phyloP scores from a whole-genome alignment of 345 rosid genomes.

The Lagerstroemia speciosa region DNA sequence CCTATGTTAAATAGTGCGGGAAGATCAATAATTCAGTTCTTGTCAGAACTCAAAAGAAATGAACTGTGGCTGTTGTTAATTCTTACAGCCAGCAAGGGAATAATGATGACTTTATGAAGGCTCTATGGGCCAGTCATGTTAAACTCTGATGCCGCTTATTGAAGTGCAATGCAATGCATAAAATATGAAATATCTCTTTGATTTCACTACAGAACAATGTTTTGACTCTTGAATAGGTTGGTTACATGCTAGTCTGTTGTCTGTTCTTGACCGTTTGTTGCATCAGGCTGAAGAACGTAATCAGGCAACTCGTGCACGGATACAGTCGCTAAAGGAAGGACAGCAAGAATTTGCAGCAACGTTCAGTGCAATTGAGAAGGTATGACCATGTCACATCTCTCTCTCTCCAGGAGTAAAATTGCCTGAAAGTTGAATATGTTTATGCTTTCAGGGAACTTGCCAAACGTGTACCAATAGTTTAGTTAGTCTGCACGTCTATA shows the following conservation, averaged over 20 bases:
- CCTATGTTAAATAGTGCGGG: not conserved
- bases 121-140: not conserved
- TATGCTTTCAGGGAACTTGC: not conserved
- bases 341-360: constrained; percentile 1
- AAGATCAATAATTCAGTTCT: not conserved
- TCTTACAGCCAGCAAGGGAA: not conserved
- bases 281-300: constrained; percentile 59
- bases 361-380: constrained; percentile 11
- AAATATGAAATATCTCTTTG: not conserved
- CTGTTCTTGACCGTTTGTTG: constrained; percentile 2
- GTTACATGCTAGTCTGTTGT: not conserved
- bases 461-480: not conserved
- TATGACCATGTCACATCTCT: constrained; percentile 1
- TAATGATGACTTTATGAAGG: not conserved
- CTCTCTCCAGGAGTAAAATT: not conserved
- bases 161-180: not conserved
- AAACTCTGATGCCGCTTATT: not conserved
- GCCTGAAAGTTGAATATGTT: not conserved
- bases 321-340: constrained; percentile 17
- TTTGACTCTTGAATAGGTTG: not conserved
- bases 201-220: not conserved
- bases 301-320: constrained; percentile 21
- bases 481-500: not conserved
- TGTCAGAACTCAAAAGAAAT: not conserved
- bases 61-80: not conserved